Conservation (phyloP, 2,329 filamentous ascomycete genomes). For the Fusarium chuoi region DNA sequence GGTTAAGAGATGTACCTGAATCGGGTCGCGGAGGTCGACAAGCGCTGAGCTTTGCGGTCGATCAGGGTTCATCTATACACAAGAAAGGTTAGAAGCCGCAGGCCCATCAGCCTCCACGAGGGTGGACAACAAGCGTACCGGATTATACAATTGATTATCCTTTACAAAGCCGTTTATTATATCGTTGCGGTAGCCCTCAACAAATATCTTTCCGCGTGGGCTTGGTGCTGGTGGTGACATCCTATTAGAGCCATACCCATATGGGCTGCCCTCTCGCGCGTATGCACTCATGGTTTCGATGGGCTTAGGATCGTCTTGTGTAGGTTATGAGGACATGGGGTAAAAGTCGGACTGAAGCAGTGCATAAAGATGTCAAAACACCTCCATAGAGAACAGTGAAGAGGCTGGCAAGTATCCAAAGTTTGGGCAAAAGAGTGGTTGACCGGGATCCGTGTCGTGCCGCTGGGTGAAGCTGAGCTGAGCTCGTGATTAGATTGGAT, state of each 20-base stretch:
- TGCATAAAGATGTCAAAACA: constrained; percentile 22
- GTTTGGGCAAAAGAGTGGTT: constrained; percentile 18
- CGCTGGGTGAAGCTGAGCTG: constrained; percentile 1
- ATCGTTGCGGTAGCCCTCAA: constrained; percentile 69
- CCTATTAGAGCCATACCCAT: constrained; percentile 50
- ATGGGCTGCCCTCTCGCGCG: constrained; percentile 48
- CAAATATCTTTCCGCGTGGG: constrained; percentile 60
- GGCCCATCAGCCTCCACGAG: not conserved
- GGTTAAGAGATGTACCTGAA: constrained; percentile 90
- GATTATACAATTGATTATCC: constrained; percentile 66
- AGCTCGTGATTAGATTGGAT: constrained; percentile 20
- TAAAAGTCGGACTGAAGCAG: not conserved
- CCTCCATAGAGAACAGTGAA: constrained; percentile 31
- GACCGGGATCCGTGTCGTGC: constrained; percentile 15
- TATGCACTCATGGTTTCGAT: constrained; percentile 54
- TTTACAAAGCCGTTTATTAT: constrained; percentile 64
- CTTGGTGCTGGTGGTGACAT: constrained; percentile 49
- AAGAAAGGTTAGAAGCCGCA: constrained; percentile 20
- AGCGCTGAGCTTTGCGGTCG: constrained; percentile 65
- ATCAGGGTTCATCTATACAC: constrained; percentile 59
- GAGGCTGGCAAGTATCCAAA: constrained; percentile 24
- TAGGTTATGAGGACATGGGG: constrained; percentile 41
- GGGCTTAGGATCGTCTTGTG: constrained; percentile 26
- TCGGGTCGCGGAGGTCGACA: constrained; percentile 74
- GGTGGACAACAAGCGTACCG: constrained; percentile 56